Evolutionary conservation across 2,329 filamentous ascomycete species (phyloP), one percentile per base, ranked within the genome.

Genomic region (Chaetomium strumarium): DNA sequence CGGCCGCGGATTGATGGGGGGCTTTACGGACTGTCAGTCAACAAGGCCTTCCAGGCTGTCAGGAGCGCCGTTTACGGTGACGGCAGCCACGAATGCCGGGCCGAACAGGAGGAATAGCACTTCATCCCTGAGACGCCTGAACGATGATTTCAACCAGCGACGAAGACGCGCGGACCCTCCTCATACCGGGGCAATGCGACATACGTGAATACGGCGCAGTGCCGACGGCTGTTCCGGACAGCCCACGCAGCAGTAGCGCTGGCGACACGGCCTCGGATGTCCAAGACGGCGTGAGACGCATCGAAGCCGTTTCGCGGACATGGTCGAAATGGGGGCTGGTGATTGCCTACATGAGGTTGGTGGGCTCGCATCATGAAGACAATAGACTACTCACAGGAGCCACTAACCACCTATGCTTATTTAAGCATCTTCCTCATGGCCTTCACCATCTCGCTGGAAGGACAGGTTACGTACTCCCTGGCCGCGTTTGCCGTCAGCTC

Each of bases 371-470:
- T 16, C 16, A 36, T 5, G 14, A 16, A 40, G 6, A 17, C 20
- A 16, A 39, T 9, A 30, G 10, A n/a, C 12, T 19, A 2, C 12
- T 16, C 31, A 31, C 11, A 31, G 9, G 10, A 16, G 16, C 2
- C 52, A 59, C 45, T 63, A 55, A 56, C 49, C 46, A 30, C 40
- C 19, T 24, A 12, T 13, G 24, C 17, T n/a, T 8, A 40, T n/a
- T n/a, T 8, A 40, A 64, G 72, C 53, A 69, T 75, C 52, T 67
- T 83, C 55, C 72, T 84, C 51, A 80, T 86, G 71, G 80, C 83
- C 17, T 84, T 81, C 60, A 77, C 78, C 45, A 85, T 81, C 6
- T 86, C 82, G n/a, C 72, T 86, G 16, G 83, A 86, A 64, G 75
- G 76, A 14, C 83, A 86, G 63, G 81, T 80, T 9, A 82, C 82